Evolutionary conservation across 164 flowering plant species (phyloP).

Genomic region (Malania oleifera): DNA sequence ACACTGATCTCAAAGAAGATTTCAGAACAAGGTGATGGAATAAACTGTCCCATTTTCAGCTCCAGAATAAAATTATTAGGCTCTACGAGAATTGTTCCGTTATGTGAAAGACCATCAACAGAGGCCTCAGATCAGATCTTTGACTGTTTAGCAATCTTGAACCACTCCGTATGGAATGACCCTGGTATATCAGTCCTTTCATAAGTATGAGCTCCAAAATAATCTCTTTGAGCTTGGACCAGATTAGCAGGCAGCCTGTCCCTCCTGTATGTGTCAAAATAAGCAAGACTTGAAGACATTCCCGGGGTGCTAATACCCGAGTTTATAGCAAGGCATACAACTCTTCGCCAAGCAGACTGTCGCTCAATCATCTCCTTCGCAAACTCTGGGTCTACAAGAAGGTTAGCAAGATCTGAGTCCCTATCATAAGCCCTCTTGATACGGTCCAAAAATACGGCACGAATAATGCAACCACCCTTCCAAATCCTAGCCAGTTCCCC

Average conservation of each 20-base stretch:
- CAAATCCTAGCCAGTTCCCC: slow-evolving; percentile 73
- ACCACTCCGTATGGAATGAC: slow-evolving; percentile 78
- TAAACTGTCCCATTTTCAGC: neutral
- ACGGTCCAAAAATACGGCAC: slow-evolving; percentile 63
- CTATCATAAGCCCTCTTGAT: slow-evolving; percentile 70
- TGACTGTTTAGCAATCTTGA: slow-evolving; percentile 49
- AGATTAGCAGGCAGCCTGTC: slow-evolving; percentile 64
- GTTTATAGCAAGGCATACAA: slow-evolving; percentile 56
- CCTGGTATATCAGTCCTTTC: slow-evolving; percentile 57
- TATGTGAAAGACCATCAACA: slow-evolving; percentile 2
- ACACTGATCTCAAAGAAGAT: neutral
- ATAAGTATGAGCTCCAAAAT: slow-evolving; percentile 77
- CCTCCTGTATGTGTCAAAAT: slow-evolving; percentile 60
- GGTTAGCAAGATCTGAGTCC: slow-evolving; percentile 54
- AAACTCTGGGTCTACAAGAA: slow-evolving; percentile 66
- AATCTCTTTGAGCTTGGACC: slow-evolving; percentile 74
- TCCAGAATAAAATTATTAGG: neutral
- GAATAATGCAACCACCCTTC: slow-evolving; percentile 74
- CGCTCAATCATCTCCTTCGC: slow-evolving; percentile 62
- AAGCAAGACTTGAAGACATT: slow-evolving; percentile 66
- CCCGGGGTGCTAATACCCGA: slow-evolving; percentile 68
- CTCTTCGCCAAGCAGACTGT: slow-evolving; percentile 66
- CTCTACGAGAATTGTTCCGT: slow-evolving; percentile 2
- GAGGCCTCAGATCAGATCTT: slow-evolving; percentile 21
- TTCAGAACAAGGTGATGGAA: neutral